Evolutionary conservation across 768 basidiomycete species (phyloP), one percentile per base, ranked within the genome.

Genomic region (Cyclocybe cylindracea): DNA sequence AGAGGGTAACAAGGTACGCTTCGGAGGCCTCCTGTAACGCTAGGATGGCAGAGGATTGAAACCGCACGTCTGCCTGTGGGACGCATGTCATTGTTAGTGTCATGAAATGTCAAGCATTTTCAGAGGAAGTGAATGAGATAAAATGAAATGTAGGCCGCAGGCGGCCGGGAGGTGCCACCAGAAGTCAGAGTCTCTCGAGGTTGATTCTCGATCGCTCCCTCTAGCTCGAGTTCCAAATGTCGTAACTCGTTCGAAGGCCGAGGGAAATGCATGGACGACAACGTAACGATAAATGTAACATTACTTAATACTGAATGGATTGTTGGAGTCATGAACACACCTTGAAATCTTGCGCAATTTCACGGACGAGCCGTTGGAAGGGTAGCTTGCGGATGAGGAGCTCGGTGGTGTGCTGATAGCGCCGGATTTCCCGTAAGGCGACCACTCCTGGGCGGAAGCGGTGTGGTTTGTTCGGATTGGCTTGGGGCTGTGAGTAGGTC

Each of bases 21-120:
- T 91, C 89, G 2, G 87, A 83, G 4, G 91, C 91, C 66, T 93
- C 91, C 58, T 94, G 92, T 44, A 94, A 70, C 1, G 92, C 91
- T 56, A 87, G 61, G 45, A 94, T 73, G 3, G 92, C 92, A 0
- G 86, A 84, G 31, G 81, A 84, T 63, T 92, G 90, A 86, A 91
- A 94, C 18, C 89, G 78, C 39, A 93, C 61, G 53, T 80, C 75
- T 44, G 75, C 67, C 75, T 76, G 74, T 56, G 72, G 70, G 72
- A 82, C 32, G 9, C 10, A 10, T 85, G 59, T 82, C 73, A 66
- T 86, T 83, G 39, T 85, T 10, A 36, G 39, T 39, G 29, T 8
- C 6, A 50, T 32, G 19, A 18, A 43, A 18, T 24, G 24, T 24
- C 24, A 24, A 24, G 24, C 24, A 24, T 24, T 24, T 24, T 24